These are phyloP conservation scores for Apostasia ramifera DNA, from an alignment of 106 monocot genomes.

Conservation along the genomic window DNA sequence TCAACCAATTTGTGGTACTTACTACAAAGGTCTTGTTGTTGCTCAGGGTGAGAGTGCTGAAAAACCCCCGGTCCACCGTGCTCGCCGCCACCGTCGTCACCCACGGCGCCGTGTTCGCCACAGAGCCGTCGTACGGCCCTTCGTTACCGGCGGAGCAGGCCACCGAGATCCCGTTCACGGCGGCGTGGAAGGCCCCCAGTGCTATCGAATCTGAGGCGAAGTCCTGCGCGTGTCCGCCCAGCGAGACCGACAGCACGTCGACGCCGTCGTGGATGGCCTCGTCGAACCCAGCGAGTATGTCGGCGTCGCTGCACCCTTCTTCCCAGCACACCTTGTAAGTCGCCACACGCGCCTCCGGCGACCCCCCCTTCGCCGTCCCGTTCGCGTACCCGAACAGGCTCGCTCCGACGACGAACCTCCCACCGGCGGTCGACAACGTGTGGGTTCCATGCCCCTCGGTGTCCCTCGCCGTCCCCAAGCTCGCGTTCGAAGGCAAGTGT, in stretches of 20 bases:
- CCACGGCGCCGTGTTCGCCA: slow-evolving; percentile 25
- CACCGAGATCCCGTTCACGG: slow-evolving; percentile 16
- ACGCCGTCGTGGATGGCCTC: slow-evolving; percentile 53
- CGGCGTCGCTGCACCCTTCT: slow-evolving; percentile 9
- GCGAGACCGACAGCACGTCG: slow-evolving; percentile 48
- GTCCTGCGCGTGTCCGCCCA: slow-evolving; percentile 4
- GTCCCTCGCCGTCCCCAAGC: slow-evolving; percentile 19
- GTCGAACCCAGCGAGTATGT: slow-evolving; percentile 38
- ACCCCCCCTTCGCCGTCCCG: slow-evolving; percentile 54
- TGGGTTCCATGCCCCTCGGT: slow-evolving; percentile 56
- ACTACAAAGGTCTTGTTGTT: slow-evolving; percentile 17
- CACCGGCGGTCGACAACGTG: slow-evolving; percentile 67
- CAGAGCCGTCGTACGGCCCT: not conserved
- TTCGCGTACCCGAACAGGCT: slow-evolving; percentile 42
- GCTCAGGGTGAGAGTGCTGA: slow-evolving; percentile 12
- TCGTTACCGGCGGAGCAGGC: slow-evolving; percentile 27
- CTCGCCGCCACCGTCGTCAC: slow-evolving; percentile 24
- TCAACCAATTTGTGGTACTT: too few species aligned
- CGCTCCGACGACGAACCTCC: slow-evolving; percentile 22
- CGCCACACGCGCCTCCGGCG: slow-evolving; percentile 44
- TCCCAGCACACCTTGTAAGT: slow-evolving; percentile 46
- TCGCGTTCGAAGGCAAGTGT: not conserved
- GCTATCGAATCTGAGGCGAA: slow-evolving; percentile 13
- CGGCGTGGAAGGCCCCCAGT: slow-evolving; percentile 32
- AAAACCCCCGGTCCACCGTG: slow-evolving; percentile 23